Evolutionary conservation across 805 yeast species (phyloP).

Genomic region (Cyberlindnera nakhonratchasimensis): DNA sequence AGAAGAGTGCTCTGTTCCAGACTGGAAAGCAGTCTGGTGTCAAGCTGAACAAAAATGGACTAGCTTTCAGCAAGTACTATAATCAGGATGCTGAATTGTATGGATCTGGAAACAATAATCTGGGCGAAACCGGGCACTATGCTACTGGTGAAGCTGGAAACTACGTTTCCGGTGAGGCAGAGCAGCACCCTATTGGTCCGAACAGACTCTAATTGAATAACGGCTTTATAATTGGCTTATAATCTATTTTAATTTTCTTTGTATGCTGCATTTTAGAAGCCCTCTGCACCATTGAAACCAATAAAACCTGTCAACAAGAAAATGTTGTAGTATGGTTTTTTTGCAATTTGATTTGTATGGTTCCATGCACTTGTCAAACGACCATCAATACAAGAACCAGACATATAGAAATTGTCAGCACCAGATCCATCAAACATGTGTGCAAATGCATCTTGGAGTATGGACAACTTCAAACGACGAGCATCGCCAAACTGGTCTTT

Average conservation of each 20-base stretch:
- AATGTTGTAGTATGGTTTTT: constrained; percentile 58
- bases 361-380: constrained; percentile 80
- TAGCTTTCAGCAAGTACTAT: constrained; percentile 7
- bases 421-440: constrained; percentile 73
- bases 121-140: not conserved
- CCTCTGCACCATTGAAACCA: constrained; percentile 73
- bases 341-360: constrained; percentile 68
- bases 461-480: constrained; percentile 47
- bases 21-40: constrained; percentile 5
- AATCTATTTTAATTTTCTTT: not conserved
- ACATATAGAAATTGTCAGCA: constrained; percentile 78
- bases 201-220: too few species aligned
- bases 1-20: constrained; percentile 1
- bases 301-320: constrained; percentile 67
- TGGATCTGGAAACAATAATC: not conserved
- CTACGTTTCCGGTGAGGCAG: too few species aligned
- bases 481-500: constrained; percentile 54
- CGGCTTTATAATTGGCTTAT: not conserved
- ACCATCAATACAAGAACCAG: constrained; percentile 84
- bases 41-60: constrained; percentile 6
- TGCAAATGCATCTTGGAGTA: constrained; percentile 39
- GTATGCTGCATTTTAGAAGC: constrained; percentile 36
- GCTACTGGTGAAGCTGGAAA: too few species aligned
- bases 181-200: too few species aligned
- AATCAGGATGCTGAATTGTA: not conserved